Conservation (phyloP, 106 monocot genomes). For the Phalaenopsis aphrodite region DNA sequence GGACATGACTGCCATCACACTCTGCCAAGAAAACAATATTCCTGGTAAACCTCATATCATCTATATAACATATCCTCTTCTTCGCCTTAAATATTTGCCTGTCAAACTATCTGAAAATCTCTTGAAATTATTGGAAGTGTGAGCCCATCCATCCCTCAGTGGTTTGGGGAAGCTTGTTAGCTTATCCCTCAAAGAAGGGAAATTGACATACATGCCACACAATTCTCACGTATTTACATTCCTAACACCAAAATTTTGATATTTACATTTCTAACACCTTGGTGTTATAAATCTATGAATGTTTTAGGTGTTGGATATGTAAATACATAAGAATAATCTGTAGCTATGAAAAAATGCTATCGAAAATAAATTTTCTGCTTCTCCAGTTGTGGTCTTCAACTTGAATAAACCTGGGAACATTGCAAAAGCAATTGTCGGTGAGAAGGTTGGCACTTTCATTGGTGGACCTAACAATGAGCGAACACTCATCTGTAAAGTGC, state of each 20-base stretch:
- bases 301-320: too few species aligned
- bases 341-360: not conserved
- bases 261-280: too few species aligned
- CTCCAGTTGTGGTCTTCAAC: constrained; percentile 76
- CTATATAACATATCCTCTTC: not conserved
- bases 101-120: too few species aligned
- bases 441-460: constrained; percentile 67
- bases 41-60: constrained; percentile 32
- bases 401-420: constrained; percentile 67
- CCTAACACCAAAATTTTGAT: too few species aligned
- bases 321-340: too few species aligned
- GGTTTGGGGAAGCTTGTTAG: too few species aligned
- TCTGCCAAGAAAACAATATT: constrained; percentile 83
- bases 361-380: not conserved
- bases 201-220: too few species aligned
- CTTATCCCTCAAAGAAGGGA: too few species aligned
- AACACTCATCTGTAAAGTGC: constrained; percentile 8
- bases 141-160: too few species aligned
- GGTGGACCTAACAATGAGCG: constrained; percentile 12
- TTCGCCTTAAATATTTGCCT: not conserved
- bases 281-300: too few species aligned
- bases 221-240: too few species aligned
- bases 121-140: too few species aligned
- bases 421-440: constrained; percentile 60
- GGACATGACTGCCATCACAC: constrained; percentile 78